A percentile compares a stretch with the other conserved stretches of the same genome.
Evolutionary conservation across 1,284 basidiomycete species (phyloP).

Genomic region (Neotropicomus parvogracilis): DNA sequence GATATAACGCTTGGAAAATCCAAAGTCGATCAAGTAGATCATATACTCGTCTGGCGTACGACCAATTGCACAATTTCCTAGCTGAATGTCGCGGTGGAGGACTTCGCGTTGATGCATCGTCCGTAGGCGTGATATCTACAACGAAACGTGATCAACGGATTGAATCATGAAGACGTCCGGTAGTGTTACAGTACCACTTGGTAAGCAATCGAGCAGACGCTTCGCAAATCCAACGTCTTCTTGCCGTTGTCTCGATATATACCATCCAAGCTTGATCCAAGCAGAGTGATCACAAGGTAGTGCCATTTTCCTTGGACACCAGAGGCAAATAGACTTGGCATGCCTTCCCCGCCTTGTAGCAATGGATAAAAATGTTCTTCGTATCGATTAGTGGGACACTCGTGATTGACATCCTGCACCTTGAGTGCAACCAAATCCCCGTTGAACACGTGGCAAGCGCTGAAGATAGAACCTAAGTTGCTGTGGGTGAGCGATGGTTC

Average conservation of each 20-base stretch:
- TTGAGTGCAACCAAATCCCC: constrained; percentile 65
- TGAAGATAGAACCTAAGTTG: constrained; percentile 57
- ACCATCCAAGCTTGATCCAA: constrained; percentile 64
- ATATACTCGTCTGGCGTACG: constrained; percentile 50
- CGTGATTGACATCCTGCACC: constrained; percentile 60
- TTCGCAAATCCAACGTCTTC: constrained; percentile 61
- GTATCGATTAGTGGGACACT: constrained; percentile 71
- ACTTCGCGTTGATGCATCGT: constrained; percentile 70
- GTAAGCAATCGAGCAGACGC: constrained; percentile 67
- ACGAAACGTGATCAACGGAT: constrained; percentile 14
- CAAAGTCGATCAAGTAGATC: constrained; percentile 80
- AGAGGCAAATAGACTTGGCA: constrained; percentile 63
- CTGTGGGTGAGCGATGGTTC: constrained; percentile 1
- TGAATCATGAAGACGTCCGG: constrained; percentile 19
- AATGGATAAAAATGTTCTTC: constrained; percentile 67
- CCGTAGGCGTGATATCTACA: constrained; percentile 61
- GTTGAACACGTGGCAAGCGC: constrained; percentile 54
- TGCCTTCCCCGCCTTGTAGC: constrained; percentile 67
- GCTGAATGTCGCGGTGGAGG: constrained; percentile 71
- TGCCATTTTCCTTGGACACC: constrained; percentile 63
- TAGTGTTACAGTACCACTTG: constrained; percentile 51
- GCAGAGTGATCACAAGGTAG: constrained; percentile 69
- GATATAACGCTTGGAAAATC: constrained; percentile 73
- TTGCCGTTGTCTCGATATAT: constrained; percentile 54
- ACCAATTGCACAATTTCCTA: constrained; percentile 70